Evolutionary conservation across 176 grass and related monocot species (phyloP).

Genomic region (Pharus latifolius): DNA sequence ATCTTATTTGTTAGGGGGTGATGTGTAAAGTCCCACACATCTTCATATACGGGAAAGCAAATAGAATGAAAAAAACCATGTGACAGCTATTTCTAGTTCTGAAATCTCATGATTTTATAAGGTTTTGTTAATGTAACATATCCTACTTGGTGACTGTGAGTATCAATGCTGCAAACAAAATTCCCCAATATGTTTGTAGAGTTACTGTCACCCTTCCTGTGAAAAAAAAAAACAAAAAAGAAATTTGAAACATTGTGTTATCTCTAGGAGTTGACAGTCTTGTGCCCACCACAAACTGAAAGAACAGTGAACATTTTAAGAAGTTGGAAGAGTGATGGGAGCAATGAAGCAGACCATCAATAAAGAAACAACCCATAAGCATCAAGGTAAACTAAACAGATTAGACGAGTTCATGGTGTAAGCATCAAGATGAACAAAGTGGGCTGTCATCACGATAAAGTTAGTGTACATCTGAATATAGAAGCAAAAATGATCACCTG

Average conservation of each 20-base stretch:
- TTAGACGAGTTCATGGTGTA: background rate
- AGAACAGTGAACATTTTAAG: background rate
- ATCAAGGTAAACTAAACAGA: background rate
- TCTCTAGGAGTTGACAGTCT: background rate
- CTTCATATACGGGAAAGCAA: too few relatives aligned
- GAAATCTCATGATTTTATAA: background rate
- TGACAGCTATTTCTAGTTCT: background rate
- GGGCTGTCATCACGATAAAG: background rate
- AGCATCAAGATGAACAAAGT: background rate
- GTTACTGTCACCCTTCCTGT: too few relatives aligned
- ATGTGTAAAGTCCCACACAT: too few relatives aligned
- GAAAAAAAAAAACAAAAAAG: too few relatives aligned
- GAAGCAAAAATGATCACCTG: background rate
- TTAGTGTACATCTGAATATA: background rate
- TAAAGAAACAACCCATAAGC: slow-evolving; percentile 5
- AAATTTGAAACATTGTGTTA: background rate
- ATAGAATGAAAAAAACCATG: too few relatives aligned
- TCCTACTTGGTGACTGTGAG: background rate
- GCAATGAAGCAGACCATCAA: background rate
- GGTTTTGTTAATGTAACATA: background rate
- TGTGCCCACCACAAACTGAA: background rate
- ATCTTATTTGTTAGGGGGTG: too few relatives aligned
- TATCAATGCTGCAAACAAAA: background rate
- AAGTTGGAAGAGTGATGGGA: background rate
- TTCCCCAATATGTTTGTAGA: background rate